Evolutionary conservation across 1,284 basidiomycete genomes (phyloP), one percentile per base, ranked within the genome.

Genomic region (Mycena sp.): DNA sequence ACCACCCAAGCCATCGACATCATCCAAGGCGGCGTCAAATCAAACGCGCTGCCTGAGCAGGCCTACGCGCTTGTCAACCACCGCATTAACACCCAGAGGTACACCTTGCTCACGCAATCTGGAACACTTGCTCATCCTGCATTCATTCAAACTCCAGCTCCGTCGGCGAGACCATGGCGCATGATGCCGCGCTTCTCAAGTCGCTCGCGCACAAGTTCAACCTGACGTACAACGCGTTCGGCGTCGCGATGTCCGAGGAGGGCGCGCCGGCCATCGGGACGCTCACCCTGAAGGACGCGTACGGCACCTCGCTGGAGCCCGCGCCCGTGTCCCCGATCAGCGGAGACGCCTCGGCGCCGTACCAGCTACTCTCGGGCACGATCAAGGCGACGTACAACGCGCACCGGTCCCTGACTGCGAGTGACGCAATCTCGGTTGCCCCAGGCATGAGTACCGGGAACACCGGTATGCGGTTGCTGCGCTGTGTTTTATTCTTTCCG

Each of bases 1-100:
- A 88, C 86, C 4, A 87, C 87, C 0, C 87, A 88, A 70, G 87
- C 92, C 1, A 81, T 88, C 38, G 89, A 91, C 70, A 73, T 92
- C 7, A 82, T 92, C 41, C 71, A 78, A 67, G 90, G 90, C 3
- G 90, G 91, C 17, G 86, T 90, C 43, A 92, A 92, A 76, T 78
- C 81, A 53, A 89, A 89, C 67, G 87, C 87, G 1, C 78, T 89
- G 1, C 87, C 87, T 1, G 87, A 89, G 73, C 76, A 77, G 58
- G 83, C 83, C 1, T 81, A 76, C 66, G 85, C 85, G 6, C 72
- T 85, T 19, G 79, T 89, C 55, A 88, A 91, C 68, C 87, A 88
- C 68, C 84, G 88, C 16, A 85, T 90, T 61, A 80, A 83, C 6
- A 81, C 82, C 19, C 73, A 77, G 28, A 84, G 83, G 82, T 83